phyloP scores from a whole-genome alignment of 345 rosid genomes.

The Populus alba region DNA sequence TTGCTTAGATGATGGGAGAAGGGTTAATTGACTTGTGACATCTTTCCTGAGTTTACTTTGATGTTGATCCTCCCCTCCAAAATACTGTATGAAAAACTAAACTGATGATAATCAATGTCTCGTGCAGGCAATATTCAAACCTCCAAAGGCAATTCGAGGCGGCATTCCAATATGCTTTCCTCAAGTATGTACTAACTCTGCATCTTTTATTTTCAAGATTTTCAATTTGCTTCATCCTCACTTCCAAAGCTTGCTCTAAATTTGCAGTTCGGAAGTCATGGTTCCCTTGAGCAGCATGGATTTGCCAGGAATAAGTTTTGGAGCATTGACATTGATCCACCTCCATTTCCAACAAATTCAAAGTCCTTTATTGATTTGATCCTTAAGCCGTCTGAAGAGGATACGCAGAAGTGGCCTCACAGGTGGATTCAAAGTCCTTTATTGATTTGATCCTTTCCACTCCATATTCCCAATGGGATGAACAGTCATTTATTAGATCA shows the following conservation, averaged over 20 bases:
- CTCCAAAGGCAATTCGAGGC: conserved; percentile 89
- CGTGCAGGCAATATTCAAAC: conserved; percentile 68
- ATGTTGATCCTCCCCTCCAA: not conserved
- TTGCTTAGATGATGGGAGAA: not conserved
- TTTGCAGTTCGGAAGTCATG: conserved; percentile 71
- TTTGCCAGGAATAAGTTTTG: conserved; percentile 90
- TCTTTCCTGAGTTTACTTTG: not conserved
- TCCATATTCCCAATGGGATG: not conserved
- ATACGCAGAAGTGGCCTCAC: conserved; percentile 80
- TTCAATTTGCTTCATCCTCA: conserved; percentile 18
- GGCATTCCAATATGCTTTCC: conserved; percentile 97
- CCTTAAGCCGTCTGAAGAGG: conserved; percentile 77
- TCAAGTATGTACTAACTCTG: conserved; percentile 51
- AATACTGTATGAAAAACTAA: not conserved
- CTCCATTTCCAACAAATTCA: conserved; percentile 59
- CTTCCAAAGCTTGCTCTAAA: conserved; percentile 4
- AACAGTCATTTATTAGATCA: not conserved
- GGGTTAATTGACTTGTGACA: not conserved
- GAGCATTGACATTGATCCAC: conserved; percentile 72
- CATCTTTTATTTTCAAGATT: conserved; percentile 11
- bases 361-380: conserved; percentile 68
- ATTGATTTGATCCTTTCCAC: too few species aligned
- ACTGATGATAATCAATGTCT: conserved; percentile 12
- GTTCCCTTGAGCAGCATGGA: conserved; percentile 76
- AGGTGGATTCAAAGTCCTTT: conserved; percentile 35